These are phyloP conservation scores for Primulina huaijiensis DNA, from an alignment of 257 asterid genomes.

Conservation along the genomic window DNA sequence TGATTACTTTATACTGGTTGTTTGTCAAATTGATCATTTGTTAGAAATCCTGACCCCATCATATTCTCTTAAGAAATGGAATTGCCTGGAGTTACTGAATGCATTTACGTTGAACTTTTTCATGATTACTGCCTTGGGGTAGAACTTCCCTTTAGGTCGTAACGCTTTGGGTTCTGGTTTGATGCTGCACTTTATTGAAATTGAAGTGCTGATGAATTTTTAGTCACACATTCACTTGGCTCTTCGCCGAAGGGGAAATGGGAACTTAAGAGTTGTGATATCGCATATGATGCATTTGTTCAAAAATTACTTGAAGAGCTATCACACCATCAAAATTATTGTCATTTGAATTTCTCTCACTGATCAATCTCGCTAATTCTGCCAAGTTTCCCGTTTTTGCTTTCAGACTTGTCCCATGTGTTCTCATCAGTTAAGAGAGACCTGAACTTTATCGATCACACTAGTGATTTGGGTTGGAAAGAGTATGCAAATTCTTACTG, in stretches of 20 bases:
- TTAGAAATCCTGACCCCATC: neutral
- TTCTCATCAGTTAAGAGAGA: conserved; percentile 86
- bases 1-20: neutral
- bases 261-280: neutral
- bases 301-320: neutral
- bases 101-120: neutral
- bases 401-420: conserved; percentile 90
- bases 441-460: conserved; percentile 89
- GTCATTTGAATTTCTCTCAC: conserved; percentile 13
- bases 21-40: conserved; percentile 2
- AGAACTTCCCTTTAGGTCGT: neutral
- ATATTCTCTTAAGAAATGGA: neutral
- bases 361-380: conserved; percentile 17
- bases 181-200: neutral
- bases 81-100: neutral
- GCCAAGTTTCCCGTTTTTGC: conserved; percentile 23
- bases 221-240: neutral
- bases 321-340: conserved; percentile 1
- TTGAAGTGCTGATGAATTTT: neutral
- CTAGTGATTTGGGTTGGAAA: conserved; percentile 98
- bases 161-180: neutral
- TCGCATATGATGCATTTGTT: neutral
- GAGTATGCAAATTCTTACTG: conserved; percentile 72
- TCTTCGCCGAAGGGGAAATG: neutral
- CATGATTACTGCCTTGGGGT: neutral